Conservation (phyloP, 2,329 filamentous ascomycete species). For the Uncinocarpus reesii region DNA sequence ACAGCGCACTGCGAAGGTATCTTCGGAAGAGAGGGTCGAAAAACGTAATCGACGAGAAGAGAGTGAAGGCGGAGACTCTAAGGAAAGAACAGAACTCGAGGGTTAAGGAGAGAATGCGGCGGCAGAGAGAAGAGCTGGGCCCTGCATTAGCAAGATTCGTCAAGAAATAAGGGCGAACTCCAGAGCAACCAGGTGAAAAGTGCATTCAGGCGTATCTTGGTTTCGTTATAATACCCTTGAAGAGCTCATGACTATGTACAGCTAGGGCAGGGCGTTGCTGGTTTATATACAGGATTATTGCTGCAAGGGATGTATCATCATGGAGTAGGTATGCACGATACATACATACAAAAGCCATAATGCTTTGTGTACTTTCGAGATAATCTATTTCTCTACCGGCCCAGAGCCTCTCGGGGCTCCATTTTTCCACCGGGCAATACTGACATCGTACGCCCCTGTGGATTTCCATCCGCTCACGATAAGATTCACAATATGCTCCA, state of each 20-base stretch:
- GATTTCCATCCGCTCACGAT: slow-evolving; percentile 88
- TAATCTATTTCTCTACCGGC: slow-evolving; percentile 15
- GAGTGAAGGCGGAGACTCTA: slow-evolving; percentile 73
- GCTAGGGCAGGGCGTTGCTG: slow-evolving; percentile 4
- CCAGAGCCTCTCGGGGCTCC: slow-evolving; percentile 32
- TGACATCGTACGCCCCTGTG: slow-evolving; percentile 57
- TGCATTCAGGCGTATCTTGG: not conserved
- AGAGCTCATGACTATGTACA: slow-evolving; percentile 9
- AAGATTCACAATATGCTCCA: slow-evolving; percentile 77
- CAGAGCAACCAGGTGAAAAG: not conserved
- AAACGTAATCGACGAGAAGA: slow-evolving; percentile 95
- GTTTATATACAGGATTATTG: not conserved
- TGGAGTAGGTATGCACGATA: too few relatives aligned
- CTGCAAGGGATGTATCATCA: not conserved
- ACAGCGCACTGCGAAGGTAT: slow-evolving; percentile 76
- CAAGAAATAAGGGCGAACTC: slow-evolving; percentile 21
- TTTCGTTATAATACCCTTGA: slow-evolving; percentile 14
- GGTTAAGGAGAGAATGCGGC: slow-evolving; percentile 55
- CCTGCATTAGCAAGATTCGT: slow-evolving; percentile 80
- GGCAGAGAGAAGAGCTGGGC: slow-evolving; percentile 65
- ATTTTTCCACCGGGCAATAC: slow-evolving; percentile 37
- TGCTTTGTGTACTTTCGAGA: not conserved
- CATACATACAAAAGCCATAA: not conserved
- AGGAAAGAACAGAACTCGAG: slow-evolving; percentile 58
- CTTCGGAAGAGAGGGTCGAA: slow-evolving; percentile 82